phyloP scores from a whole-genome alignment of 805 yeast species.

The Lipomyces orientalis region DNA sequence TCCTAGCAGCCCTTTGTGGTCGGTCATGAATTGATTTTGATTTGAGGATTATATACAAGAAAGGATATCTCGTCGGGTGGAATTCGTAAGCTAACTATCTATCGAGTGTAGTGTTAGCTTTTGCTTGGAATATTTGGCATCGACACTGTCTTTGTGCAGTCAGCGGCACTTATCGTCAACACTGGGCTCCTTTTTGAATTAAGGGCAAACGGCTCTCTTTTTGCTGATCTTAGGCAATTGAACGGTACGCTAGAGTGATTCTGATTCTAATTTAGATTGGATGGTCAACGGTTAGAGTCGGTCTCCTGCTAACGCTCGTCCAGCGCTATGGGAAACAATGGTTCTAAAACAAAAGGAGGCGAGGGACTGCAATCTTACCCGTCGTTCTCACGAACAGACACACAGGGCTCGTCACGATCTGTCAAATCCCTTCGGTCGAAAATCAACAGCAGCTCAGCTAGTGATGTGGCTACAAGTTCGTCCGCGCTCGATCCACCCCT shows the following conservation, averaged over 20 bases:
- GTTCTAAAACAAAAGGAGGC: conserved; percentile 43
- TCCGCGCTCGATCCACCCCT: background rate
- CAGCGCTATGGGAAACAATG: conserved; percentile 48
- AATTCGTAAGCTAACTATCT: background rate
- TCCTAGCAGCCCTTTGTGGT: background rate
- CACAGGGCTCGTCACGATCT: conserved; percentile 49
- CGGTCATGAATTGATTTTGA: background rate
- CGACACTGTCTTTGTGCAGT: background rate
- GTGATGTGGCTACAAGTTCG: conserved; percentile 2
- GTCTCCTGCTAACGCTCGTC: background rate
- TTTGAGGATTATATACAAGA: background rate
- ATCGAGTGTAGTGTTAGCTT: background rate
- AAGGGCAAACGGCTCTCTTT: background rate
- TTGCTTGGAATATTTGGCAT: background rate
- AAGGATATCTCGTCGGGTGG: background rate
- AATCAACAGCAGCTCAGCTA: conserved; percentile 3
- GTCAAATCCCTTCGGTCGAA: conserved; percentile 42
- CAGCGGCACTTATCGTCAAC: background rate
- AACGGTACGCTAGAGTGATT: background rate
- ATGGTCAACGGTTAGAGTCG: background rate
- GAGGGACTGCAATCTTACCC: conserved; percentile 45
- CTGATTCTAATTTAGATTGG: background rate
- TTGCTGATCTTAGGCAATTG: background rate
- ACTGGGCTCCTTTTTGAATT: background rate
- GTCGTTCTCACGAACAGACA: conserved; percentile 49